Conservation (phyloP, 2,329 filamentous ascomycete genomes). For the Furcasterigmium sp. region DNA sequence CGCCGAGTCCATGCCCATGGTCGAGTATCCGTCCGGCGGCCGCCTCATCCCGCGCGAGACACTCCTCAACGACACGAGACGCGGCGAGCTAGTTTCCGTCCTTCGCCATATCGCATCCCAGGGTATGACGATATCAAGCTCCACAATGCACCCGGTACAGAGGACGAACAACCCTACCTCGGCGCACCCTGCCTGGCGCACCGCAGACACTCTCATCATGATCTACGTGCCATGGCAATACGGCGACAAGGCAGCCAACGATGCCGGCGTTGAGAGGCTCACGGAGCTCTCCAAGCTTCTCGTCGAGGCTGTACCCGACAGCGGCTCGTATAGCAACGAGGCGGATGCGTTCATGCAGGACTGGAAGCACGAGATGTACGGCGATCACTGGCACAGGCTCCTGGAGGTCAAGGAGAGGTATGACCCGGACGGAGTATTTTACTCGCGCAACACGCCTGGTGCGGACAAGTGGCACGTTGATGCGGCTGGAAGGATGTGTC, state of each 20-base stretch:
- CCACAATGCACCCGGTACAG: background rate
- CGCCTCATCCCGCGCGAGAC: slow-evolving; percentile 34
- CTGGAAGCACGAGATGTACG: slow-evolving; percentile 38
- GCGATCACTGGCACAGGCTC: slow-evolving; percentile 35
- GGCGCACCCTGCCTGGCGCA: slow-evolving; percentile 16
- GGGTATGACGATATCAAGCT: background rate
- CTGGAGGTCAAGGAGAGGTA: slow-evolving; percentile 42
- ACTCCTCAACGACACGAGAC: slow-evolving; percentile 24
- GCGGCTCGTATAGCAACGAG: slow-evolving; percentile 45
- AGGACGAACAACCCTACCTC: slow-evolving; percentile 9
- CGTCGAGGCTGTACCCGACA: slow-evolving; percentile 28
- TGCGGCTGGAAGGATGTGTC: too few relatives aligned
- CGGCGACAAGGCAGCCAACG: slow-evolving; percentile 17
- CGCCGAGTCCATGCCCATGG: slow-evolving; percentile 22
- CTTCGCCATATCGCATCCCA: slow-evolving; percentile 1
- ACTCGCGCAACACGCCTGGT: slow-evolving; percentile 17
- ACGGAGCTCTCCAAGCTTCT: slow-evolving; percentile 24
- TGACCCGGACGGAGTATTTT: slow-evolving; percentile 40
- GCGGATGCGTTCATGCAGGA: slow-evolving; percentile 37
- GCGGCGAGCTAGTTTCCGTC: slow-evolving; percentile 7
- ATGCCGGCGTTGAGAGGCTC: slow-evolving; percentile 16
- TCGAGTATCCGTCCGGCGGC: slow-evolving; percentile 29
- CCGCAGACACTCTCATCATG: slow-evolving; percentile 8
- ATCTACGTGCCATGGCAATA: slow-evolving; percentile 14
- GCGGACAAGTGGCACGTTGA: slow-evolving; percentile 1